These are phyloP conservation scores for Diversispora eburnea DNA, from an alignment of 192 early-diverging fungal genomes.

Conservation along the genomic window DNA sequence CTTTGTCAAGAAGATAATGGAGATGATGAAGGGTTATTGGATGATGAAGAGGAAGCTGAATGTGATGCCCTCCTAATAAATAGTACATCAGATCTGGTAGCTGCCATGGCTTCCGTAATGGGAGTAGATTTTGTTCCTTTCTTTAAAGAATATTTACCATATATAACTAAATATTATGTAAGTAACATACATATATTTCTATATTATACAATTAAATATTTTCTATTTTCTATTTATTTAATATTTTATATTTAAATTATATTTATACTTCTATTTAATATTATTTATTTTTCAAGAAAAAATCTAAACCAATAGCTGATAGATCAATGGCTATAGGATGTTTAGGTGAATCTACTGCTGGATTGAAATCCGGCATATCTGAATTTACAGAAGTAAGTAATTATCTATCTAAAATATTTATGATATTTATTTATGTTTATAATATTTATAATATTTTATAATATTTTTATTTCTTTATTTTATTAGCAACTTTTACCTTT, in stretches of 20 bases:
- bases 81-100: constrained; percentile 78
- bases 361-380: constrained; percentile 58
- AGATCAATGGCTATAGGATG: constrained; percentile 90
- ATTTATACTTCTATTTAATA: too few relatives aligned
- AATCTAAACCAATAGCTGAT: constrained; percentile 63
- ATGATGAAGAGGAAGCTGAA: constrained; percentile 84
- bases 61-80: constrained; percentile 77
- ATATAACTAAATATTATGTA: constrained; percentile 76
- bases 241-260: background rate
- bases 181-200: constrained; percentile 20
- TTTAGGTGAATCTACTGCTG: constrained; percentile 73
- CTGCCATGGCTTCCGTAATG: constrained; percentile 67
- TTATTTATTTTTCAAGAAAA: constrained; percentile 46
- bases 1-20: constrained; percentile 69
- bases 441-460: background rate
- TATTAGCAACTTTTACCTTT: constrained; percentile 60
- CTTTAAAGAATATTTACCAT: constrained; percentile 75
- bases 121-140: constrained; percentile 71
- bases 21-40: constrained; percentile 60
- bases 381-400: constrained; percentile 55
- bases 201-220: background rate
- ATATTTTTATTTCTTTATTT: constrained; percentile 17
- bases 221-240: background rate
- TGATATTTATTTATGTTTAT: too few relatives aligned
- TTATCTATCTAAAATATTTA: background rate